A percentile compares a stretch with the other conserved stretches of the same genome.
phyloP scores from a whole-genome alignment of 108 stramenopile species.

The Fragilaria crotonensis region DNA sequence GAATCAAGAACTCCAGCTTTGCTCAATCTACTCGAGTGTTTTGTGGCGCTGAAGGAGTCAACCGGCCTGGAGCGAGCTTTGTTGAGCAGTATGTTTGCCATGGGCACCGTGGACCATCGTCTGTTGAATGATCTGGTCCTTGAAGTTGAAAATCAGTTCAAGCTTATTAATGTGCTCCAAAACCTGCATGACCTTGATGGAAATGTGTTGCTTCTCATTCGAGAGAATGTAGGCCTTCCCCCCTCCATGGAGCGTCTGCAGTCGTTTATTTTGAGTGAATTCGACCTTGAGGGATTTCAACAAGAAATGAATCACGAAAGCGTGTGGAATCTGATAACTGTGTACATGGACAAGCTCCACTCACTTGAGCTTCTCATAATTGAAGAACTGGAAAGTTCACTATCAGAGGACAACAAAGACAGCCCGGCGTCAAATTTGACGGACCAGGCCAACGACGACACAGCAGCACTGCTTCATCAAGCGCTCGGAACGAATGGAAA shows the following conservation, averaged over 20 bases:
- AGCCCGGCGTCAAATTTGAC: not conserved
- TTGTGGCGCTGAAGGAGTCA: constrained; percentile 63
- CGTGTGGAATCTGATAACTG: constrained; percentile 54
- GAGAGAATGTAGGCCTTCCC: constrained; percentile 12
- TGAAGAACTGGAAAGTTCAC: constrained; percentile 42
- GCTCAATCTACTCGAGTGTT: constrained; percentile 34
- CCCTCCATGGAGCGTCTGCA: constrained; percentile 21
- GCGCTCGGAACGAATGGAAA: constrained; percentile 1
- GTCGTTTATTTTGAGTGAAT: constrained; percentile 16
- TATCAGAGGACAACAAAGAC: not conserved
- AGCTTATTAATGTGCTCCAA: constrained; percentile 30
- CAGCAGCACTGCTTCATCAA: not conserved
- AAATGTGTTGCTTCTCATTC: constrained; percentile 28
- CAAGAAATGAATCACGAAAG: constrained; percentile 33
- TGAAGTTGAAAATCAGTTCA: constrained; percentile 62
- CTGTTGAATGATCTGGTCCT: constrained; percentile 59
- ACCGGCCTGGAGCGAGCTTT: constrained; percentile 59
- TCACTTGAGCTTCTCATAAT: constrained; percentile 53
- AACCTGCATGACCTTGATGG: constrained; percentile 30
- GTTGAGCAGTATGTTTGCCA: constrained; percentile 37
- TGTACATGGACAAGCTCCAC: constrained; percentile 67
- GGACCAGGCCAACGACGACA: not conserved
- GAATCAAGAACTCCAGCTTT: constrained; percentile 8
- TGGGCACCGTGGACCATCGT: constrained; percentile 10
- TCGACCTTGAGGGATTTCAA: constrained; percentile 16